Percentiles rank a stretch among this genome's conserved stretches.
These are phyloP conservation scores for Ophiostoma ips DNA, from an alignment of 2,329 filamentous ascomycete species.

Conservation along the genomic window DNA sequence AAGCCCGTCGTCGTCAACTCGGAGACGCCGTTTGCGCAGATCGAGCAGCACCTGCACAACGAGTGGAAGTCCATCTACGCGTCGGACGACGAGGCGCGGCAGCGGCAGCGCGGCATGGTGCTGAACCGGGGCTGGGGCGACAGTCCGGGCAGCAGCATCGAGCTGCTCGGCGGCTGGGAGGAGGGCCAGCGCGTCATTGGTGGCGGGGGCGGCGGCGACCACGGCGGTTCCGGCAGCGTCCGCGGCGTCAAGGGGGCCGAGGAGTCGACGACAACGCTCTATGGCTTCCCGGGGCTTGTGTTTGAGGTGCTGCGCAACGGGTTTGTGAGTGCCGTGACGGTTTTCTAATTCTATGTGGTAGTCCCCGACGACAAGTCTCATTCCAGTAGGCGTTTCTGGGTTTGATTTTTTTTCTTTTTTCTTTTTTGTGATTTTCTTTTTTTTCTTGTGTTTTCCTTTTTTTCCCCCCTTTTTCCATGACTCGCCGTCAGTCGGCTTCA, in stretches of 20 bases:
- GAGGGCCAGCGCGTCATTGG: slow-evolving; percentile 29
- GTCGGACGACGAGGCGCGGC: slow-evolving; percentile 35
- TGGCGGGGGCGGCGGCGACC: slow-evolving; percentile 20
- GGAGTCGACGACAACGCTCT: slow-evolving; percentile 64
- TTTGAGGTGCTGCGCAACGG: slow-evolving; percentile 95
- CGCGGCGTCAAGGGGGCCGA: slow-evolving; percentile 40
- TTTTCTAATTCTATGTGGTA: slow-evolving; percentile 54
- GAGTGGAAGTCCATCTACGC: slow-evolving; percentile 57
- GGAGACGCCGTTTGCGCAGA: slow-evolving; percentile 62
- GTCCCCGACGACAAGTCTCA: no score
- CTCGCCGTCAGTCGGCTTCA: no score
- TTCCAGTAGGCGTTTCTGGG: neutral
- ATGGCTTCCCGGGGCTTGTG: slow-evolving; percentile 82
- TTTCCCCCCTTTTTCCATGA: no score
- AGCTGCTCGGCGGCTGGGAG: slow-evolving; percentile 76
- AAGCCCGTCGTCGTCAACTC: slow-evolving; percentile 42
- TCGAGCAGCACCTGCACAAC: slow-evolving; percentile 53
- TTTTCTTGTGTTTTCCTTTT: neutral
- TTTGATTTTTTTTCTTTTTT: neutral
- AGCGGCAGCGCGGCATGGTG: slow-evolving; percentile 61
- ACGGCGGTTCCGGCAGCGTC: slow-evolving; percentile 7
- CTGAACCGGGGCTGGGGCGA: slow-evolving; percentile 84
- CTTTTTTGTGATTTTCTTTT: neutral
- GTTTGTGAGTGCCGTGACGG: slow-evolving; percentile 74
- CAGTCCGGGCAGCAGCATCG: slow-evolving; percentile 78